Evolutionary conservation across 208 protist species (phyloP).

Genomic region (Phytomonas sp.): DNA sequence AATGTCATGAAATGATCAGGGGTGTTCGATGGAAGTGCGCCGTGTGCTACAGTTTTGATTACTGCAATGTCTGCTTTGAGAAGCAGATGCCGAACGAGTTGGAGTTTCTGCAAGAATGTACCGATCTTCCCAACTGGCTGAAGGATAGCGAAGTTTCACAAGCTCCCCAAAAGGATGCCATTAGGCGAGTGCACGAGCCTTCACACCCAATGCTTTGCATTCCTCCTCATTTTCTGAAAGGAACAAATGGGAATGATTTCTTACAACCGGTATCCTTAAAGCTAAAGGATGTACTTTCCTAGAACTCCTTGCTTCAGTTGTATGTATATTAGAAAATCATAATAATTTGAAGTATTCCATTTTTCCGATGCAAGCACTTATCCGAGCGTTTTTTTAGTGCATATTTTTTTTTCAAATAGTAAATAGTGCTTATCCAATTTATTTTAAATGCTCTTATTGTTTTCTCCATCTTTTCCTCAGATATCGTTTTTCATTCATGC

Average conservation of each 20-base stretch:
- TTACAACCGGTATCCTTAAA: constrained; percentile 3
- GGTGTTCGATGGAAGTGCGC: constrained; percentile 80
- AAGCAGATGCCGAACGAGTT: constrained; percentile 8
- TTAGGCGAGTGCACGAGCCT: constrained; percentile 9
- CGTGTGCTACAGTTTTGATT: constrained; percentile 71
- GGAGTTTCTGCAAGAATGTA: background rate
- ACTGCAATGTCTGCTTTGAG: constrained; percentile 48
- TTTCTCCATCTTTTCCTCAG: constrained; percentile 1
- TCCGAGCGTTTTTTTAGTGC: background rate
- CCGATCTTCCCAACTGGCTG: background rate
- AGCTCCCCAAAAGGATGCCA: background rate
- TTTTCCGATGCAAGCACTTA: background rate
- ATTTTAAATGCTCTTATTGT: constrained; percentile 4
- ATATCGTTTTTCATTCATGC: background rate
- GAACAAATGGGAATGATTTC: background rate
- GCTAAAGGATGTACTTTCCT: background rate
- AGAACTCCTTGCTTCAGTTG: background rate
- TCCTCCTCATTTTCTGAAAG: constrained; percentile 10
- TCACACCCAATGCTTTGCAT: constrained; percentile 52
- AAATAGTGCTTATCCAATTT: background rate
- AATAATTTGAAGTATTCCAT: background rate
- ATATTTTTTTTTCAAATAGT: background rate
- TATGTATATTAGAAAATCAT: background rate
- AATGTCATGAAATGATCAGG: constrained; percentile 39
- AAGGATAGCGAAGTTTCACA: background rate